These are phyloP conservation scores for Auriculariales sp. DNA, from an alignment of 768 basidiomycete species.

Conservation along the genomic window DNA sequence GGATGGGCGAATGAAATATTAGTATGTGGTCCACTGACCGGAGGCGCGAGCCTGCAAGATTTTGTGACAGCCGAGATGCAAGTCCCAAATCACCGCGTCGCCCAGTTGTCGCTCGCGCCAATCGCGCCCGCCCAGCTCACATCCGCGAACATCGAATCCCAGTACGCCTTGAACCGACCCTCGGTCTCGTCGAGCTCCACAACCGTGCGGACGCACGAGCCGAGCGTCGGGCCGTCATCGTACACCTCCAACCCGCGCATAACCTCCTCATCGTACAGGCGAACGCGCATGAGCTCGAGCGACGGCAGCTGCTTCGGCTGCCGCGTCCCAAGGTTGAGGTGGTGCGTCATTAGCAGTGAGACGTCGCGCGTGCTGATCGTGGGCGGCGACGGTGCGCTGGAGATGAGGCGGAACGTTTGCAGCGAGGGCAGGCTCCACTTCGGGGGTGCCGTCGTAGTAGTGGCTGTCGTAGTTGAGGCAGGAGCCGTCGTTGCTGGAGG, in stretches of 20 bases:
- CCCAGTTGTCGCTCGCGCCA: neutral
- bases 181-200: neutral
- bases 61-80: too few relatives aligned
- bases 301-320: too few relatives aligned
- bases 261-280: neutral
- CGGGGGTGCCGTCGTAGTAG: neutral
- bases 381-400: neutral
- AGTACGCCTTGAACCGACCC: neutral
- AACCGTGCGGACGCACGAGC: neutral
- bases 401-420: neutral
- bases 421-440: neutral
- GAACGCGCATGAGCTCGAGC: neutral
- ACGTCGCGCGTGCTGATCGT: neutral
- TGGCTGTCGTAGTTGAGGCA: neutral
- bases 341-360: neutral
- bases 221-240: neutral
- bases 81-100: too few relatives aligned
- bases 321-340: neutral
- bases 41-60: too few relatives aligned
- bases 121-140: neutral
- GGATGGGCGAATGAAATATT: too few relatives aligned
- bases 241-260: neutral
- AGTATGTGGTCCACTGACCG: too few relatives aligned
- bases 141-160: neutral
- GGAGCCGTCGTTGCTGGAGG: too few relatives aligned